These are phyloP conservation scores for Blastobotrys apis DNA, from an alignment of 1,139 yeast genomes.

Conservation along the genomic window DNA sequence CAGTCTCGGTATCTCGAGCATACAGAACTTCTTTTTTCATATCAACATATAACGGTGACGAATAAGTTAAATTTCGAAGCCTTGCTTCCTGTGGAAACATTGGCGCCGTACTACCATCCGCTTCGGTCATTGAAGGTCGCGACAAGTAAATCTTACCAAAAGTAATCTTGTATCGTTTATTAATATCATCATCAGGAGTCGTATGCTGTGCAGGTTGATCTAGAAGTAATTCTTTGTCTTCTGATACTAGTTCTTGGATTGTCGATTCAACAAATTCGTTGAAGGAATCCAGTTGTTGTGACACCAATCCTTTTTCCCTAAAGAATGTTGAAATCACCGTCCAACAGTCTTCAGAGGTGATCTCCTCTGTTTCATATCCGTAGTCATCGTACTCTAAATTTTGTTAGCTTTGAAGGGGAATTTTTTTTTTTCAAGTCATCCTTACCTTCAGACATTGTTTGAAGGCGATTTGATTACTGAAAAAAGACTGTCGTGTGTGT, in stretches of 20 bases:
- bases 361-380: conserved; percentile 39
- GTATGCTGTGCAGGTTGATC: conserved; percentile 99
- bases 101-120: conserved; percentile 98
- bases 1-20: conserved; percentile 64
- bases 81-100: conserved; percentile 99
- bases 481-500: neutral
- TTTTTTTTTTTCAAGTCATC: neutral
- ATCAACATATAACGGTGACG: conserved; percentile 93
- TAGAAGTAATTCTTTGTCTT: conserved; percentile 86
- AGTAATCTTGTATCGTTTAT: conserved; percentile 88
- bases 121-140: conserved; percentile 97
- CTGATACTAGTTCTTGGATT: conserved; percentile 94
- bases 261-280: conserved; percentile 97
- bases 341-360: conserved; percentile 99
- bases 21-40: conserved; percentile 87
- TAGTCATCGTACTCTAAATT: conserved; percentile 43
- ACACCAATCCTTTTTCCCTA: conserved; percentile 93
- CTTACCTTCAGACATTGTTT: conserved; percentile 14
- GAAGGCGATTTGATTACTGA: neutral
- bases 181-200: conserved; percentile 81
- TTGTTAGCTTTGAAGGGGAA: neutral
- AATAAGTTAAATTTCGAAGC: conserved; percentile 88
- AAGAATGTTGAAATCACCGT: conserved; percentile 94
- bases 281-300: conserved; percentile 96
- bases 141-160: conserved; percentile 96